Evolutionary conservation across 192 early-diverging fungal genomes (phyloP).

Genomic region (Coemansia guatemalensis): DNA sequence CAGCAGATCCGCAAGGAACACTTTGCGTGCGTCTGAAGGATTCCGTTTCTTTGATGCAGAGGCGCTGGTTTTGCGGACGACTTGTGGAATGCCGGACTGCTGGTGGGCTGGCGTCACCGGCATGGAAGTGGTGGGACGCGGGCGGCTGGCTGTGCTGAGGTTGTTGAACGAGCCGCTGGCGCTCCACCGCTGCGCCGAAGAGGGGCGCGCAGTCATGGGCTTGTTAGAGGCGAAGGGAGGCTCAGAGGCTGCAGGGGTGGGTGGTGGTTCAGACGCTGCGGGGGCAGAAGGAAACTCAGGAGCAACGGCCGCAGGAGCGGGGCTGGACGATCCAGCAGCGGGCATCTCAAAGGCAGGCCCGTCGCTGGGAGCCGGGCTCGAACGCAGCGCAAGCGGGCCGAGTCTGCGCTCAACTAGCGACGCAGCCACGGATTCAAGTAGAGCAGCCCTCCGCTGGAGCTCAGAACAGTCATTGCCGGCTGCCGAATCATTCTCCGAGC

Average conservation of each 20-base stretch:
- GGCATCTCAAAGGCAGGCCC: background rate
- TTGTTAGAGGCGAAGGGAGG: background rate
- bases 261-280: background rate
- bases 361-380: background rate
- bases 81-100: slow-evolving; percentile 3
- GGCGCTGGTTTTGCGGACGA: background rate
- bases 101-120: background rate
- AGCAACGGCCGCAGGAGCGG: background rate
- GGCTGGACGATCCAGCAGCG: background rate
- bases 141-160: background rate
- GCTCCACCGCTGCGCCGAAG: slow-evolving; percentile 1
- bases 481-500: background rate
- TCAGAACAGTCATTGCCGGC: background rate
- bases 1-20: slow-evolving; percentile 1
- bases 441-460: background rate
- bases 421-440: slow-evolving; percentile 5
- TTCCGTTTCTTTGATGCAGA: background rate
- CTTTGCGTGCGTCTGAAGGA: background rate
- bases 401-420: slow-evolving; percentile 5
- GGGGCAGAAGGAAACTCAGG: background rate
- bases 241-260: background rate
- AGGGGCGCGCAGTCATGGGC: background rate
- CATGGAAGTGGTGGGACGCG: background rate
- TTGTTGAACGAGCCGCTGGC: background rate
- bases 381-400: background rate